A percentile compares a stretch with the other conserved stretches of the same genome.
These are phyloP conservation scores for Paecilomyces niveus DNA, from an alignment of 2,329 filamentous ascomycete species.

Conservation along the genomic window DNA sequence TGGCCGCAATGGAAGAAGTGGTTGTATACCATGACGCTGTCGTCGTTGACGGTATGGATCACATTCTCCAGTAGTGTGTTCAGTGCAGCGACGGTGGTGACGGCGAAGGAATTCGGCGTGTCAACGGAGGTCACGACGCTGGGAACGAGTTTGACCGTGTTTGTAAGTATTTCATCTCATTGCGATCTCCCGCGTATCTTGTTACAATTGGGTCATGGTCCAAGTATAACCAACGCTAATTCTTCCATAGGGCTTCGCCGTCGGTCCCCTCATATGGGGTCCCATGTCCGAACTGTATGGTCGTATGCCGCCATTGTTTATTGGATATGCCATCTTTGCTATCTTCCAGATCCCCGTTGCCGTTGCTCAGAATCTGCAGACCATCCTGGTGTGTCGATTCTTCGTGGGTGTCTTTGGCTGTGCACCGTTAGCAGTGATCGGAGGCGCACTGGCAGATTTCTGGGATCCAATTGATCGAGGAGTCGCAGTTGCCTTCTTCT, in stretches of 20 bases:
- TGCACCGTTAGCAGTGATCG: slow-evolving; percentile 45
- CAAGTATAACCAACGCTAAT: neutral
- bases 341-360: slow-evolving; percentile 52
- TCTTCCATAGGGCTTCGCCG: slow-evolving; percentile 24
- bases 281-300: slow-evolving; percentile 45
- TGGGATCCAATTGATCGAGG: slow-evolving; percentile 43
- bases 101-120: slow-evolving; percentile 39
- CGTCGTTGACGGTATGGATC: slow-evolving; percentile 38
- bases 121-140: slow-evolving; percentile 43
- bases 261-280: slow-evolving; percentile 36
- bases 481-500: slow-evolving; percentile 41
- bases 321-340: slow-evolving; percentile 42
- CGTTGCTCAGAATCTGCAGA: slow-evolving; percentile 47
- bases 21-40: slow-evolving; percentile 35
- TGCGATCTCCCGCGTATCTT: slow-evolving; percentile 1
- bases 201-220: neutral
- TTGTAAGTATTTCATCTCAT: slow-evolving; percentile 15
- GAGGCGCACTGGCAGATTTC: slow-evolving; percentile 44
- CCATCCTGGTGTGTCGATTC: slow-evolving; percentile 50
- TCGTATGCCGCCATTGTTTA: slow-evolving; percentile 42
- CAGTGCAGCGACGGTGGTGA: slow-evolving; percentile 34
- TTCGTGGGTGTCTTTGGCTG: slow-evolving; percentile 47
- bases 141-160: slow-evolving; percentile 44
- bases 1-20: slow-evolving; percentile 26
- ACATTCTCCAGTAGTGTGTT: slow-evolving; percentile 45